These are phyloP conservation scores for Coffea canephora DNA, from an alignment of 257 asterid genomes.

Conservation along the genomic window DNA sequence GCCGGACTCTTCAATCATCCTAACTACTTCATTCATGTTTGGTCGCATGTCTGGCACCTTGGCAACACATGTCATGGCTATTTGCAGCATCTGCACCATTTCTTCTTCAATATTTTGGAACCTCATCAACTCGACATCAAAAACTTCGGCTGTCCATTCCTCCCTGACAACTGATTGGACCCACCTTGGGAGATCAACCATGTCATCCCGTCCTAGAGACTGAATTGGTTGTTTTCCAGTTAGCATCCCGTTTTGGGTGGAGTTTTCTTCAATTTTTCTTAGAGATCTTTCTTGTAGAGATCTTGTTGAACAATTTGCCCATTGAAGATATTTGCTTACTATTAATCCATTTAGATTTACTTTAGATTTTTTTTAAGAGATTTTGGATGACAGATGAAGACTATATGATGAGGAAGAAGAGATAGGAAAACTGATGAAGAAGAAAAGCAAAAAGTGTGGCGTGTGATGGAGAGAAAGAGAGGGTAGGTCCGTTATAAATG, in stretches of 20 bases:
- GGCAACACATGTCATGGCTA: conserved; percentile 85
- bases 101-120: conserved; percentile 81
- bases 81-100: conserved; percentile 96
- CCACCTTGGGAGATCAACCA: conserved; percentile 88
- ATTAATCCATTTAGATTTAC: too few species aligned
- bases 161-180: conserved; percentile 96
- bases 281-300: too few species aligned
- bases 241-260: conserved; percentile 39
- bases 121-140: conserved; percentile 78
- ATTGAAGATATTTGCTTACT: too few species aligned
- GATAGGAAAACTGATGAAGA: too few species aligned
- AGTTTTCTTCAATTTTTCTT: too few species aligned
- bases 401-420: too few species aligned
- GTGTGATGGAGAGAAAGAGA: too few species aligned
- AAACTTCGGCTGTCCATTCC: conserved; percentile 97
- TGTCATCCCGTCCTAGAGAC: conserved; percentile 73
- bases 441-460: too few species aligned
- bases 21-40: conserved; percentile 69
- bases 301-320: too few species aligned
- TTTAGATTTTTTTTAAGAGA: too few species aligned
- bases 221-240: conserved; percentile 82
- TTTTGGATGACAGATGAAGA: too few species aligned
- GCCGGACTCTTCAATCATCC: conserved; percentile 81
- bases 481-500: too few species aligned
- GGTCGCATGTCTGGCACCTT: conserved; percentile 88